These are phyloP conservation scores for Citrus inodora DNA, from an alignment of 345 rosid species.

Conservation along the genomic window DNA sequence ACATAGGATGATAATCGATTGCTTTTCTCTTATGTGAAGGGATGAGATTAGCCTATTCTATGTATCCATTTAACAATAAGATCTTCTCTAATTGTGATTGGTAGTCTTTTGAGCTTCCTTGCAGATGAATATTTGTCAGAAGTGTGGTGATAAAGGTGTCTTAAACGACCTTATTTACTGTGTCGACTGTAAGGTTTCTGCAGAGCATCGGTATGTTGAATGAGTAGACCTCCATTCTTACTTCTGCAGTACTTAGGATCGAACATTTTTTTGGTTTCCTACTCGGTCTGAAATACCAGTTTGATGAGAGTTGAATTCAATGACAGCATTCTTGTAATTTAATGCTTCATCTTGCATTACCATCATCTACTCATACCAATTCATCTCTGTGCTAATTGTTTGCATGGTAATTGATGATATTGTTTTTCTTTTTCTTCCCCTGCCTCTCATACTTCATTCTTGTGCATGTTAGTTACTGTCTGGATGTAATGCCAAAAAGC, in stretches of 20 bases:
- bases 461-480: conserved; percentile 20
- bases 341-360: neutral
- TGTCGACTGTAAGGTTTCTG: conserved; percentile 14
- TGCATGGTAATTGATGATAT: neutral
- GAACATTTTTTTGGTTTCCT: neutral
- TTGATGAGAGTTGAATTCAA: neutral
- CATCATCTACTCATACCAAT: neutral
- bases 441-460: neutral
- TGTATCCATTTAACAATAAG: neutral
- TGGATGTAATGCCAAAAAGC: conserved; percentile 7
- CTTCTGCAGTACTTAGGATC: neutral
- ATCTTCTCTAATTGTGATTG: neutral
- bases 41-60: neutral
- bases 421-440: neutral
- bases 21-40: neutral
- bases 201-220: conserved; percentile 22
- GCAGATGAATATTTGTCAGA: conserved; percentile 27
- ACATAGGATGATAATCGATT: neutral
- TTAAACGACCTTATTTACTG: conserved; percentile 14
- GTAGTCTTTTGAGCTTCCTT: neutral
- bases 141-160: conserved; percentile 20
- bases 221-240: neutral
- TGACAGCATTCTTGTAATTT: neutral
- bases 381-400: neutral
- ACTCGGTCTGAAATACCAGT: too few species aligned